Evolutionary conservation across 2,329 filamentous ascomycete species (phyloP).

Genomic region (Furcasterigmium sp.): DNA sequence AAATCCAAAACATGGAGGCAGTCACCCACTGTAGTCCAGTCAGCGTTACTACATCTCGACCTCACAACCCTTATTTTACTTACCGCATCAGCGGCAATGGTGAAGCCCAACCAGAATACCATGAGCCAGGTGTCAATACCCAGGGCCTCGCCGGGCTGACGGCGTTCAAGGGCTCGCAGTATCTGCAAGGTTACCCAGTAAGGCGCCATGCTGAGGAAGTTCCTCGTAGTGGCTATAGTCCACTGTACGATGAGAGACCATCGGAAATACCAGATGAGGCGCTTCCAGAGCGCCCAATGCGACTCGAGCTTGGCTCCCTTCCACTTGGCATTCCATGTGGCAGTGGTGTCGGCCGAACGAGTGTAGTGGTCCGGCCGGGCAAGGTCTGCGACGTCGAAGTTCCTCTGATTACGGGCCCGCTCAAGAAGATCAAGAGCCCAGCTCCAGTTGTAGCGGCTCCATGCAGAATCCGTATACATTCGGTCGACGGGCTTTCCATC

Average conservation of each 20-base stretch:
- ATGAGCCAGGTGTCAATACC: constrained; percentile 59
- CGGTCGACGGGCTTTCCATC: constrained; percentile 56
- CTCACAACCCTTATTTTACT: too few relatives aligned
- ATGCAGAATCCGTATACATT: constrained; percentile 55
- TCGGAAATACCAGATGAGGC: constrained; percentile 54
- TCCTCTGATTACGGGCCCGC: constrained; percentile 50
- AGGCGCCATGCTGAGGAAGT: constrained; percentile 61
- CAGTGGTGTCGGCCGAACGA: constrained; percentile 43
- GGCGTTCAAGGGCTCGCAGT: constrained; percentile 57
- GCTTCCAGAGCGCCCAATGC: constrained; percentile 48
- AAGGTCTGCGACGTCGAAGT: constrained; percentile 58
- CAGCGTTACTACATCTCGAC: too few relatives aligned
- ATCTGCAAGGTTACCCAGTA: constrained; percentile 65
- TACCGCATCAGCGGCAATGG: constrained; percentile 50
- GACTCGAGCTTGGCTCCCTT: constrained; percentile 25
- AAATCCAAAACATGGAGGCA: constrained; percentile 62
- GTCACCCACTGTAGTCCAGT: constrained; percentile 53
- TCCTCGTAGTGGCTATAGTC: constrained; percentile 45
- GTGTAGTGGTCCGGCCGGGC: constrained; percentile 53
- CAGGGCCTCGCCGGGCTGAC: constrained; percentile 37
- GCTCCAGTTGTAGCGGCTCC: constrained; percentile 58
- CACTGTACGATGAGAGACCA: constrained; percentile 53
- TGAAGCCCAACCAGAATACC: constrained; percentile 58
- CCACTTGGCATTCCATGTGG: constrained; percentile 32
- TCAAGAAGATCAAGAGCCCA: constrained; percentile 56